Base-by-base conservation (phyloP, 208 protist species). In the Trypanosoma lewisi region DNA sequence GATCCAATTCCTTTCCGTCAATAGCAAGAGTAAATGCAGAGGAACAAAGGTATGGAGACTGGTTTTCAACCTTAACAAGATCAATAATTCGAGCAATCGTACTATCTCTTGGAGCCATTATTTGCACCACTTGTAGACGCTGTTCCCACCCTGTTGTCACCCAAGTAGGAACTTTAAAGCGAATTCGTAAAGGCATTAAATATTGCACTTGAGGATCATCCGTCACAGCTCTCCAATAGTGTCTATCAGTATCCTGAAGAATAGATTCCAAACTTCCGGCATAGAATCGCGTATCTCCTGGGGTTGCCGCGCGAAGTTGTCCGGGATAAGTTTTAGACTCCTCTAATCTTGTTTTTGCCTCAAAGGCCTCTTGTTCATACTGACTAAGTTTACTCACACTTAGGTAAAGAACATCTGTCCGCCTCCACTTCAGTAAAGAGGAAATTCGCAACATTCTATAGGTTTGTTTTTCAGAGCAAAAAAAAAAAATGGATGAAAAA, bases 251-350 rank as follows among this genome's bases (percentile, higher is more conserved):
- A 4, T 81, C 81, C 11, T 81, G 74, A 27, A 95, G 68, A 78
- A 95, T 89, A 12, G 82, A 89, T 54, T 89, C 85, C 16, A 82
- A 69, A 44, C 73, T 72, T 27, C 85, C 83, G 3, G 75, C 67
- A 67, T 95, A 95, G 69, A 87, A 92, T n/a, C 78, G 73, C 0
- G 89, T 95, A 61, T 95, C 89, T 5, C 89, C 89, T 27, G 89
- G 89, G 8, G 89, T 95, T 25, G 85, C 81, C 3, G 83, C 76
- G 21, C 84, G 67, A 44, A 95, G 91, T 5, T 83, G 50, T 23
- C 89, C 89, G 4, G 89, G 89, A 52, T 95, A 95, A 0, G 85
- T 89, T 37, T 33, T 61, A 0, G 83, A 89, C 34, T 87, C 80
- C 0, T 63, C 62, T 56, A 95, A 79, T 21, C 79, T 70, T 36